These are phyloP conservation scores for Vinca major DNA, from an alignment of 305 asterid genomes.

Conservation along the genomic window DNA sequence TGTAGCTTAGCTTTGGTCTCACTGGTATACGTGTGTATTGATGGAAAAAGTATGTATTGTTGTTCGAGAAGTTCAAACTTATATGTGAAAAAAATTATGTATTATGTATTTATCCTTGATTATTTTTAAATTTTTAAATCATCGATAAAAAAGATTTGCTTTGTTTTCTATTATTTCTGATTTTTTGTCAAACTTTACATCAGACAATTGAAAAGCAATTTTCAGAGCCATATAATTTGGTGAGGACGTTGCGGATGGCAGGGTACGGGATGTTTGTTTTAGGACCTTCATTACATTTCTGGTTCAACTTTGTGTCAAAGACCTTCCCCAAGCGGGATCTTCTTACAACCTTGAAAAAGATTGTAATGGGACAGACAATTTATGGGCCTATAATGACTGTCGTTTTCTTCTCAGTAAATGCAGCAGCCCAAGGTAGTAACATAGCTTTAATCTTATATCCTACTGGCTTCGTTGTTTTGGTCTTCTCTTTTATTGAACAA, in stretches of 20 bases:
- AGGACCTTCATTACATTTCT: conserved; percentile 81
- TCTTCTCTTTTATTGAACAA: neutral
- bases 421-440: conserved; percentile 68
- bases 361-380: conserved; percentile 54
- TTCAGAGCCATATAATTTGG: conserved; percentile 43
- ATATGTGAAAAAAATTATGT: no score
- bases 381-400: conserved; percentile 74
- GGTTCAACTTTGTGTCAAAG: conserved; percentile 69
- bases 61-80: neutral
- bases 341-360: conserved; percentile 59
- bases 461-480: neutral
- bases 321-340: conserved; percentile 60
- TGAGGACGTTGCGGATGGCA: conserved; percentile 72
- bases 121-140: neutral
- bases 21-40: neutral
- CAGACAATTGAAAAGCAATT: conserved; percentile 48
- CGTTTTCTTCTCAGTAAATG: conserved; percentile 70
- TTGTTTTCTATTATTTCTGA: neutral
- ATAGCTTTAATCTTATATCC: neutral
- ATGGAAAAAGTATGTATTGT: neutral
- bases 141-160: neutral
- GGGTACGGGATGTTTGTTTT: conserved; percentile 81
- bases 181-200: neutral
- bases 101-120: neutral
- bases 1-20: neutral